These are phyloP conservation scores for Spathaspora hagerdaliae DNA, from an alignment of 805 yeast species.

Conservation along the genomic window DNA sequence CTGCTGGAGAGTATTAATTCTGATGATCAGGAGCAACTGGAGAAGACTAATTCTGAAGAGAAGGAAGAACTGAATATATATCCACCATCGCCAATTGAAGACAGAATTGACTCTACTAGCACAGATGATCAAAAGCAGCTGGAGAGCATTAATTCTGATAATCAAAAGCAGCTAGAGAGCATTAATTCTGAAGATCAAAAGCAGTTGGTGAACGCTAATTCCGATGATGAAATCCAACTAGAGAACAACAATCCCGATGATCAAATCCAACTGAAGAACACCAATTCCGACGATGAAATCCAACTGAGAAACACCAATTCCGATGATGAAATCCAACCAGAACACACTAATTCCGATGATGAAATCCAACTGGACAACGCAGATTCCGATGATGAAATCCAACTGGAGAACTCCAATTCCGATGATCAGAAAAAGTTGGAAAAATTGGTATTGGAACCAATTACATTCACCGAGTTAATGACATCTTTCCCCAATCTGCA, in stretches of 20 bases:
- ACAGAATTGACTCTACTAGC: too few relatives aligned
- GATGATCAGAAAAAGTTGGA: background rate
- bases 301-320: background rate
- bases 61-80: background rate
- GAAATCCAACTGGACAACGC: background rate
- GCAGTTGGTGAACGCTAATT: background rate
- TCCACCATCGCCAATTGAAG: background rate
- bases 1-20: background rate
- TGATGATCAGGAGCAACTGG: background rate
- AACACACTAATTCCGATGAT: background rate
- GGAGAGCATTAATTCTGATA: background rate
- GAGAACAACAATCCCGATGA: background rate
- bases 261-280: background rate
- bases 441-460: background rate
- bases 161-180: background rate
- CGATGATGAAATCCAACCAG: background rate
- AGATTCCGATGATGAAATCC: background rate
- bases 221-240: background rate
- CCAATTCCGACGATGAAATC: background rate
- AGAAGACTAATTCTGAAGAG: too few relatives aligned
- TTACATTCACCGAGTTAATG: background rate
- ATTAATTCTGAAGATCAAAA: background rate
- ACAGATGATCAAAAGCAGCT: background rate
- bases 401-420: background rate
- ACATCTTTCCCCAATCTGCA: background rate